These are phyloP conservation scores for Syzygium aqueum DNA, from an alignment of 345 rosid genomes.

Conservation along the genomic window DNA sequence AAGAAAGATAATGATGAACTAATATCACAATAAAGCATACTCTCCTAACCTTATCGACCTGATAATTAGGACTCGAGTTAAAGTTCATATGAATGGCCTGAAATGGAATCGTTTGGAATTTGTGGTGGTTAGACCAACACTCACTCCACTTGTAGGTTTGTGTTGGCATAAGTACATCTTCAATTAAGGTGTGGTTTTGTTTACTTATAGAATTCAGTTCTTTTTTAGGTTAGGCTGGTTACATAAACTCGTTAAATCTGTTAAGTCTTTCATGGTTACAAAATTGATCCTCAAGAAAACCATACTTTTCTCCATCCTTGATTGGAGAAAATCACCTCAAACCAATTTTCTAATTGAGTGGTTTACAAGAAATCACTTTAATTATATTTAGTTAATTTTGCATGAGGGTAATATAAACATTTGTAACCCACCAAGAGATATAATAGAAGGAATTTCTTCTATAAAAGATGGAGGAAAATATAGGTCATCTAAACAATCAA, in stretches of 20 bases:
- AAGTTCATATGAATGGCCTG: neutral
- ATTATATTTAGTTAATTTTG: neutral
- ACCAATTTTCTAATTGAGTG: neutral
- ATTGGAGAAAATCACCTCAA: neutral
- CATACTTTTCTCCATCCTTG: neutral
- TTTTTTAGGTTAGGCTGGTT: neutral
- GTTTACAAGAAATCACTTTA: neutral
- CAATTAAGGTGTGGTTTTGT: neutral
- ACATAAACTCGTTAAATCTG: neutral
- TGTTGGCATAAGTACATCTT: neutral
- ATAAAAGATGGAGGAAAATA: neutral
- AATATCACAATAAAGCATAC: neutral
- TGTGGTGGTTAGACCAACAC: neutral
- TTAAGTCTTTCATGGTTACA: neutral
- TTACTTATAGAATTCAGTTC: neutral
- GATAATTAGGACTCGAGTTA: neutral
- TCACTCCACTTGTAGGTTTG: neutral
- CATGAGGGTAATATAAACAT: neutral
- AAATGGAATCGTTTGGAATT: neutral
- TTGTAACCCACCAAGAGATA: neutral
- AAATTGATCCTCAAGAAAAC: neutral
- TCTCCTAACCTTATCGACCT: neutral
- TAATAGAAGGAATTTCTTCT: neutral
- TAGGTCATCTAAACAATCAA: neutral
- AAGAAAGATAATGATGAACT: neutral